Evolutionary conservation across 2,329 filamentous ascomycete species (phyloP).

Genomic region (Phyllachora maydis): DNA sequence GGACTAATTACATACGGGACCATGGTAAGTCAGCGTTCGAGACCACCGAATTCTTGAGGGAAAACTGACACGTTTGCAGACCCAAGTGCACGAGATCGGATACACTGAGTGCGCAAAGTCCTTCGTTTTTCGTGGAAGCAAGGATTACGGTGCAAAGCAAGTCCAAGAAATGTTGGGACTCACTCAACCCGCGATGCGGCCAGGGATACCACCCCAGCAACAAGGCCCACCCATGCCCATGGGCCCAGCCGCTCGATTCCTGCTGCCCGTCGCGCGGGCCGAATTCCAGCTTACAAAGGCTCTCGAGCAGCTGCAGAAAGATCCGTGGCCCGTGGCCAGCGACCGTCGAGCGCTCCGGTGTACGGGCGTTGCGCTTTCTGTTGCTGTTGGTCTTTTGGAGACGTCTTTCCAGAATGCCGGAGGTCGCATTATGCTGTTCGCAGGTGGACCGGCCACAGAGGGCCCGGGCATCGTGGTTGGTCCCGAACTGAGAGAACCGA

Average conservation of each 20-base stretch:
- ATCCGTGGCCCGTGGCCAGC: constrained; percentile 92
- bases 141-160: constrained; percentile 95
- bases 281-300: constrained; percentile 96
- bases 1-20: constrained; percentile 79
- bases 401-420: constrained; percentile 91
- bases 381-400: constrained; percentile 81
- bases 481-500: constrained; percentile 85
- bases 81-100: constrained; percentile 92
- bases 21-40: no score
- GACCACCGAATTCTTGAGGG: no score
- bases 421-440: constrained; percentile 91
- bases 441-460: constrained; percentile 85
- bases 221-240: constrained; percentile 53
- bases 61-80: no score
- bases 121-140: constrained; percentile 93
- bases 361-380: constrained; percentile 88
- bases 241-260: constrained; percentile 74
- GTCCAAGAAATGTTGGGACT: constrained; percentile 98
- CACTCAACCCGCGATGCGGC: constrained; percentile 49
- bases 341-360: constrained; percentile 81
- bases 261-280: constrained; percentile 84
- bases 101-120: constrained; percentile 97
- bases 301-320: constrained; percentile 84
- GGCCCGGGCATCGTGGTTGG: constrained; percentile 94
- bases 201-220: constrained; percentile 50